Base-by-base conservation (phyloP, 1,284 basidiomycete species). In the Rhizopogon hawkerae region DNA sequence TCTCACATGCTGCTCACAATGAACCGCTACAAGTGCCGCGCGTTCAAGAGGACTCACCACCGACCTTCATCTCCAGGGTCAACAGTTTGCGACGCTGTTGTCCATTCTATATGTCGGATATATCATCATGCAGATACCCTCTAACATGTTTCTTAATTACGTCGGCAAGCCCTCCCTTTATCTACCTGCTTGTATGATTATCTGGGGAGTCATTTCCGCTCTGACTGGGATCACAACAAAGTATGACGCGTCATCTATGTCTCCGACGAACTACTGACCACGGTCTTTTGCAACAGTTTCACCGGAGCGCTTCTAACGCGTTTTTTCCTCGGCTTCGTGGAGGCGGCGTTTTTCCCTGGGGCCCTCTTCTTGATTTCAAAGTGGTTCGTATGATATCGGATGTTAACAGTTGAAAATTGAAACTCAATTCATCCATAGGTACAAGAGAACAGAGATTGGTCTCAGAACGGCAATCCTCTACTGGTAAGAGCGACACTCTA, bases 291-390 rank as follows among this genome's bases (percentile, higher is more conserved):
- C 13, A 5, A 34, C 34, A 85, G 80, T 64, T 91, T 85, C 58
- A 68, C 72, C 21, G 79, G 83, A n/a, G 83, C 78, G 0, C 71
- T 90, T 8, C 69, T 83, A 37, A 83, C 81, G 0, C 76, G 88
- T n/a, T 86, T 90, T 63, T 82, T 89, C 66, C 76, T 90, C 26
- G 85, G 81, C 24, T 68, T 67, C 49, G 63, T 81, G 16, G 82
- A 86, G 62, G 82, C 83, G 0, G 83, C 85, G 0, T 88, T 88
- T 67, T 87, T 85, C 60, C 85, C 86, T 45, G 85, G 84, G 37
- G 74, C 73, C 14, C 58, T 80, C 66, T 85, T 85, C 64, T 68
- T 89, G 13, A 70, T 90, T 14, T 85, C 85, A 0, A 87, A 83
- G 64, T 88, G 84, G 85, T 87, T 81, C 64, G 85, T 77, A 47